Percentiles rank a stretch among this genome's conserved stretches.
These are phyloP conservation scores for Xylariaceae sp. DNA, from an alignment of 2,329 filamentous ascomycete genomes.

Conservation along the genomic window DNA sequence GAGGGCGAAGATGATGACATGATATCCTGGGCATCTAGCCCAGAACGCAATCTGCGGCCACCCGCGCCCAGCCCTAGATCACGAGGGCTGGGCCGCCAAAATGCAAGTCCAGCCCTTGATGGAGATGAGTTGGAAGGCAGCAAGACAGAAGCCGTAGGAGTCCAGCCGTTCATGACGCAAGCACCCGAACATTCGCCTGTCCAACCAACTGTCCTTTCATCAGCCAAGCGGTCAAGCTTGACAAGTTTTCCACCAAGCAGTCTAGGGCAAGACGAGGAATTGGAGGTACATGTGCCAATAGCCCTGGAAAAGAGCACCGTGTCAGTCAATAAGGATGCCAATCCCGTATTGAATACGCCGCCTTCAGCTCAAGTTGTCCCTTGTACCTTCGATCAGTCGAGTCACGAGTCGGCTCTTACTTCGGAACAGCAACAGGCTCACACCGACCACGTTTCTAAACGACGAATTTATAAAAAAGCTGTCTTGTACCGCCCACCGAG, in stretches of 20 bases:
- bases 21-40: slow-evolving; percentile 12
- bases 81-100: not conserved
- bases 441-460: slow-evolving; percentile 1
- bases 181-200: slow-evolving; percentile 18
- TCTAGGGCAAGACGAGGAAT: slow-evolving; percentile 24
- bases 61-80: slow-evolving; percentile 3
- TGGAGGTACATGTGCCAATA: slow-evolving; percentile 27
- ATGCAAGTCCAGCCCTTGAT: too few relatives aligned
- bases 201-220: slow-evolving; percentile 13
- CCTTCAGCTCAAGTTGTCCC: slow-evolving; percentile 30
- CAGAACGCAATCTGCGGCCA: slow-evolving; percentile 5
- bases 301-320: slow-evolving; percentile 16
- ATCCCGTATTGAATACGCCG: slow-evolving; percentile 23
- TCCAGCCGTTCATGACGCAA: slow-evolving; percentile 21
- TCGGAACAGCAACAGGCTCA: slow-evolving; percentile 1
- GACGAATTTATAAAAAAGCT: slow-evolving; percentile 9
- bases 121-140: too few relatives aligned
- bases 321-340: slow-evolving; percentile 18
- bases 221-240: slow-evolving; percentile 4
- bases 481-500: slow-evolving; percentile 16
- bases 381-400: slow-evolving; percentile 22
- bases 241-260: slow-evolving; percentile 22
- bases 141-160: too few relatives aligned
- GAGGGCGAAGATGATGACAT: slow-evolving; percentile 1
- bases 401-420: slow-evolving; percentile 2